These are phyloP conservation scores for Scutellaria galericulata DNA, from an alignment of 257 asterid genomes.

Conservation along the genomic window DNA sequence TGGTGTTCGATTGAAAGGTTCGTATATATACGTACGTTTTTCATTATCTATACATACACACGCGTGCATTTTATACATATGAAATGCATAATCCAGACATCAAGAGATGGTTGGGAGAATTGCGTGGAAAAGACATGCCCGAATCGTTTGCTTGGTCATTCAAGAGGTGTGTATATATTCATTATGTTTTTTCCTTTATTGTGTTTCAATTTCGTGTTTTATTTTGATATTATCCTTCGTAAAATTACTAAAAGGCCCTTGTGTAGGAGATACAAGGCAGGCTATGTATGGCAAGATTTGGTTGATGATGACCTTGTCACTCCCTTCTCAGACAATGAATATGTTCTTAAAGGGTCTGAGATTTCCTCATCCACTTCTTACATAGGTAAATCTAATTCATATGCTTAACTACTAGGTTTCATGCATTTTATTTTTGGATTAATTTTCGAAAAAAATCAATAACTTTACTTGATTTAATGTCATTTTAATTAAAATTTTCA, in stretches of 20 bases:
- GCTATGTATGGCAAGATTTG: conserved; percentile 93
- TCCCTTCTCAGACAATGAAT: conserved; percentile 90
- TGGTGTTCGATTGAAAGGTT: conserved; percentile 81
- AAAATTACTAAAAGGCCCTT: conserved; percentile 5
- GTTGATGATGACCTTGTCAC: conserved; percentile 91
- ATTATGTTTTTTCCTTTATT: too few relatives aligned
- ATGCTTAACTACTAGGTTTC: neutral
- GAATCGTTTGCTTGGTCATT: conserved; percentile 89
- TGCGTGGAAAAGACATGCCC: conserved; percentile 88
- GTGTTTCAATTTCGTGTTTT: neutral
- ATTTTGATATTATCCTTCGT: neutral
- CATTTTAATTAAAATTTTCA: too few relatives aligned
- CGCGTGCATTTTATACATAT: neutral
- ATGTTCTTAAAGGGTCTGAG: conserved; percentile 87
- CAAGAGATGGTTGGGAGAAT: conserved; percentile 85
- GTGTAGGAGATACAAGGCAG: conserved; percentile 75
- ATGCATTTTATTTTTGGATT: neutral
- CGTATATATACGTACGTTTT: neutral
- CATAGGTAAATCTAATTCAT: conserved; percentile 41
- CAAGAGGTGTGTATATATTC: conserved; percentile 58
- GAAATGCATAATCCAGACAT: conserved; percentile 47
- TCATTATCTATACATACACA: neutral
- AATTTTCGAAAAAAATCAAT: too few relatives aligned
- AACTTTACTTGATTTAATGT: too few relatives aligned
- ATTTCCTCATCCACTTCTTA: conserved; percentile 43